phyloP scores from a whole-genome alignment of 225 moss, liverwort and hornwort species.

The Anthoceros angustus region DNA sequence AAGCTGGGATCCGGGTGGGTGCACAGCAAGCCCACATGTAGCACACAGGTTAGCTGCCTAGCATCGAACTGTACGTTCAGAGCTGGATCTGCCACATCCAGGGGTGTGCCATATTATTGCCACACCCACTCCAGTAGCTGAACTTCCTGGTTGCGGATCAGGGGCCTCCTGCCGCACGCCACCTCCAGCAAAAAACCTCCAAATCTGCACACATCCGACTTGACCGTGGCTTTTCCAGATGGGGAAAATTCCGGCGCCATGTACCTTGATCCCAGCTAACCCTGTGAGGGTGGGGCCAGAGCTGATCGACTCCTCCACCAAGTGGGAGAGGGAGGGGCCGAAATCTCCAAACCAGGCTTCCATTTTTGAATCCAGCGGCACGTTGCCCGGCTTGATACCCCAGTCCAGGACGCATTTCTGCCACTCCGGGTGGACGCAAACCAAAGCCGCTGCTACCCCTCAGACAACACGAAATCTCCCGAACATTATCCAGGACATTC shows the following conservation, averaged over 20 bases:
- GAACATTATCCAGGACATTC: neutral
- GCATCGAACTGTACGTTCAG: neutral
- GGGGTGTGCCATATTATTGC: neutral
- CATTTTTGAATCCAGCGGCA: conserved; percentile 10
- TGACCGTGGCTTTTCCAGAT: neutral
- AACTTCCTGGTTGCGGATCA: neutral
- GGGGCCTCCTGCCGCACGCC: conserved; percentile 6
- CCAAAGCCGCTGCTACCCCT: conserved; percentile 2
- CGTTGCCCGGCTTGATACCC: neutral
- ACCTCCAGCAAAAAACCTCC: conserved; percentile 16
- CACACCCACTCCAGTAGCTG: conserved; percentile 12
- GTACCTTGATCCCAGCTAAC: conserved; percentile 9
- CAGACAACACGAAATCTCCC: neutral
- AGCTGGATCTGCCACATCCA: conserved; percentile 10
- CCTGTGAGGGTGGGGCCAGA: neutral
- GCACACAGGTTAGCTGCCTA: conserved; percentile 9
- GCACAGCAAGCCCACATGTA: conserved; percentile 14
- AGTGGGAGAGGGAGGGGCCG: conserved; percentile 15
- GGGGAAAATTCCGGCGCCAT: neutral
- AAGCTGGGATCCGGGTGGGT: conserved; percentile 11
- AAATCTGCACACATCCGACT: conserved; percentile 15
- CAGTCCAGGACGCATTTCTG: neutral
- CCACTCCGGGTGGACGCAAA: neutral
- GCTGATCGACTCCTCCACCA: conserved; percentile 7
- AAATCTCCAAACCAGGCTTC: conserved; percentile 14